phyloP scores from a whole-genome alignment of 441 rosid genomes.

The Populus hybrid region DNA sequence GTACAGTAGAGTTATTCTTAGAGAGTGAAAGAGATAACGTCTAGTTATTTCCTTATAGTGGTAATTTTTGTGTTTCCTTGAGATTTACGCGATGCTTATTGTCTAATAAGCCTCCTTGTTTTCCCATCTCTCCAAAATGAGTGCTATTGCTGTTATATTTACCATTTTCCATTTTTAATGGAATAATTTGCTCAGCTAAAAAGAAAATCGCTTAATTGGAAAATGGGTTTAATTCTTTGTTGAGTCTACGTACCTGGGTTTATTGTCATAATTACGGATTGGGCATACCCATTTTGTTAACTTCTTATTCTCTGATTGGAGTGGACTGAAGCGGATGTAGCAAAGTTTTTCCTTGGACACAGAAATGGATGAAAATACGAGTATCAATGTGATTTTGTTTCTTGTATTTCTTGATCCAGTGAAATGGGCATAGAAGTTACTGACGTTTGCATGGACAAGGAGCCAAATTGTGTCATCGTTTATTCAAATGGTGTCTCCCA shows the following conservation, averaged over 20 bases:
- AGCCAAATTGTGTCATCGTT: conserved; percentile 55
- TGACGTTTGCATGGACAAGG: conserved; percentile 87
- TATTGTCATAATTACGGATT: conserved; percentile 21
- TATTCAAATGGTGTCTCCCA: conserved; percentile 45
- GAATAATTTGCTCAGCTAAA: neutral
- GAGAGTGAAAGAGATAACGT: neutral
- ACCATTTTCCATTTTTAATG: neutral
- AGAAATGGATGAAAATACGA: neutral
- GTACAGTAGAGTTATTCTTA: neutral
- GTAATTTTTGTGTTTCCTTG: neutral
- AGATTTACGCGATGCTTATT: neutral
- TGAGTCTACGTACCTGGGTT: neutral
- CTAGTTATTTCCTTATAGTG: neutral
- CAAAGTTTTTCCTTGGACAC: neutral
- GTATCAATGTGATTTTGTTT: conserved; percentile 5
- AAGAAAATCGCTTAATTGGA: neutral
- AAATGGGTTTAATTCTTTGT: neutral
- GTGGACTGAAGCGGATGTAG: neutral
- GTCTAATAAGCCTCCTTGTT: neutral
- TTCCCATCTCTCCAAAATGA: neutral
- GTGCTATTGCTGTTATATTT: neutral
- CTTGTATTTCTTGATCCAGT: conserved; percentile 29
- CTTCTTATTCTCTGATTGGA: neutral
- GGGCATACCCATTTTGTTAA: conserved; percentile 12
- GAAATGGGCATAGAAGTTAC: conserved; percentile 57